Percentiles rank a stretch among this genome's conserved stretches.
Conservation (phyloP, 352 stramenopile species). For the Phytopythium sindhum region DNA sequence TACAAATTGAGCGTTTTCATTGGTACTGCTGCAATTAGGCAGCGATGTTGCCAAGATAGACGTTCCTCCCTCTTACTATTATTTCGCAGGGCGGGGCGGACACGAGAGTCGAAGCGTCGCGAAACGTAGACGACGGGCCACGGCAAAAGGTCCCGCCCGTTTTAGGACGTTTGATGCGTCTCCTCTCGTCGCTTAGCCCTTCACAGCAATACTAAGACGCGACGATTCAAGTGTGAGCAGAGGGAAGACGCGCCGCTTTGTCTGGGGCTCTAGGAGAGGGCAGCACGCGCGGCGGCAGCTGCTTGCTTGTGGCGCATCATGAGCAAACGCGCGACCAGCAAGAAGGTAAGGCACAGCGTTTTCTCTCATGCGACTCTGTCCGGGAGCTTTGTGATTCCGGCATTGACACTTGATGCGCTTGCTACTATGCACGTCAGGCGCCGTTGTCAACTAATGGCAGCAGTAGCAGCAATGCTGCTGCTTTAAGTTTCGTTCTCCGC, state of each 20-base stretch:
- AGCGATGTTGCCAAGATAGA: background rate
- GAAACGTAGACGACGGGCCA: constrained; percentile 2
- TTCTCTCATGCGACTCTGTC: no score
- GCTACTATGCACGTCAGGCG: background rate
- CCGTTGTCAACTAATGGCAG: background rate
- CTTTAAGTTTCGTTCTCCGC: constrained; percentile 52
- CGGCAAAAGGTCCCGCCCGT: background rate
- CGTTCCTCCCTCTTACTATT: background rate
- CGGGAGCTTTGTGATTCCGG: no score
- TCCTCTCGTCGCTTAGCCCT: background rate
- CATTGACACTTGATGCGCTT: background rate
- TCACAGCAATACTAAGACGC: background rate
- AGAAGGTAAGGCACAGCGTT: background rate
- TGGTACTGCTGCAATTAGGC: background rate
- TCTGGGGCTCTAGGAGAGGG: background rate
- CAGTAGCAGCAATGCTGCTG: constrained; percentile 22
- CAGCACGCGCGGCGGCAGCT: background rate
- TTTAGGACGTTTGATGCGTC: background rate
- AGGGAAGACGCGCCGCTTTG: background rate
- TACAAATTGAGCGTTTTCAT: background rate
- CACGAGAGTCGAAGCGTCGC: constrained; percentile 1
- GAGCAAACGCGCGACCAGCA: background rate
- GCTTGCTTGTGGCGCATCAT: background rate
- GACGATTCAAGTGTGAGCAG: constrained; percentile 2
- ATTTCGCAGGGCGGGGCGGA: background rate